These are phyloP conservation scores for Cutaneotrichosporon spelunceum DNA, from an alignment of 1,284 basidiomycete genomes.

Conservation along the genomic window DNA sequence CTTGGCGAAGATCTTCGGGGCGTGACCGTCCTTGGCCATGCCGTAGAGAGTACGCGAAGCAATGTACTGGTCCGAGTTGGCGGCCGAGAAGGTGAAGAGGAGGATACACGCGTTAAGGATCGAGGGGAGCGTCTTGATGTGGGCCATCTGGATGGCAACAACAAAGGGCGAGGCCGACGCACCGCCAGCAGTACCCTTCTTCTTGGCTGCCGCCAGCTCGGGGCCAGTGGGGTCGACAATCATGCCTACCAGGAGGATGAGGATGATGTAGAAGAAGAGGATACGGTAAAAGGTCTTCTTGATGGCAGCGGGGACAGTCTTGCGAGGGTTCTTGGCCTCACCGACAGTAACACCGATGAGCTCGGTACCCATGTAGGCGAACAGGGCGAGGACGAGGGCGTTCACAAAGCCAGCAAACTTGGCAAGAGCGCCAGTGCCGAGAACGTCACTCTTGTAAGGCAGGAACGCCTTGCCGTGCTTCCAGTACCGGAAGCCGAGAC, in stretches of 20 bases:
- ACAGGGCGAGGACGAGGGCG: slow-evolving; percentile 35
- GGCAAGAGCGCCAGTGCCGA: slow-evolving; percentile 44
- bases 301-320: slow-evolving; percentile 61
- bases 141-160: slow-evolving; percentile 55
- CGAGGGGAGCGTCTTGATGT: slow-evolving; percentile 53
- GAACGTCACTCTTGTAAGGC: slow-evolving; percentile 15
- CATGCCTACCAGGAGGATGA: slow-evolving; percentile 61
- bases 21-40: slow-evolving; percentile 57
- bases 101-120: slow-evolving; percentile 54
- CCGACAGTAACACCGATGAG: slow-evolving; percentile 55
- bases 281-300: slow-evolving; percentile 59
- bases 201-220: slow-evolving; percentile 54
- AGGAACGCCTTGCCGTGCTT: slow-evolving; percentile 46
- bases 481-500: slow-evolving; percentile 62
- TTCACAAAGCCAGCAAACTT: slow-evolving; percentile 66
- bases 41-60: slow-evolving; percentile 57
- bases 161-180: slow-evolving; percentile 75
- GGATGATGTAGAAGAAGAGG: slow-evolving; percentile 62
- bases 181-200: slow-evolving; percentile 54
- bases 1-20: slow-evolving; percentile 56
- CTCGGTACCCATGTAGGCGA: slow-evolving; percentile 62
- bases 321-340: slow-evolving; percentile 58
- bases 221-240: slow-evolving; percentile 53
- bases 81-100: slow-evolving; percentile 56
- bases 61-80: slow-evolving; percentile 58